These are phyloP conservation scores for Daldinia childiae DNA, from an alignment of 495 filamentous ascomycete species.

Conservation along the genomic window DNA sequence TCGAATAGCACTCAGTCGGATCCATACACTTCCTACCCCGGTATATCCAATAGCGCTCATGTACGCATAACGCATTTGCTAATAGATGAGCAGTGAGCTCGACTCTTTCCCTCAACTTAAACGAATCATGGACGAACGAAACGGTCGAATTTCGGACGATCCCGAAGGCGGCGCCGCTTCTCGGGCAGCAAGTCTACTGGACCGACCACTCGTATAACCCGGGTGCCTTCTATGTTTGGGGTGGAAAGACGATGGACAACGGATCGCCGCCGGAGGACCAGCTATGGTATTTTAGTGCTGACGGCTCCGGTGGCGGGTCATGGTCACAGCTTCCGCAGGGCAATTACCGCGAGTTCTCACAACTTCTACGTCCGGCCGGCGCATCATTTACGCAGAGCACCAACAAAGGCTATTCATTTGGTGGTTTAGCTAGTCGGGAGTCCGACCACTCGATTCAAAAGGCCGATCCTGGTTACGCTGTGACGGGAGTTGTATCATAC, in stretches of 20 bases:
- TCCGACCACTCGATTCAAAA: conserved; percentile 42
- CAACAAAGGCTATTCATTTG: conserved; percentile 42
- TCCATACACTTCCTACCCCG: conserved; percentile 30
- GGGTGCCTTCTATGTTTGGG: conserved; percentile 50
- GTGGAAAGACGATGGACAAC: conserved; percentile 39
- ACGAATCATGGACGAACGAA: conserved; percentile 48
- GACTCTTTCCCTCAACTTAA: conserved; percentile 52
- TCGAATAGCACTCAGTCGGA: conserved; percentile 29
- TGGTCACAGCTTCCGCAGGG: conserved; percentile 47
- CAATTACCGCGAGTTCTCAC: conserved; percentile 39
- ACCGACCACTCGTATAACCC: conserved; percentile 34
- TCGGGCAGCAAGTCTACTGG: conserved; percentile 46
- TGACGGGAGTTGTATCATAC: conserved; percentile 47
- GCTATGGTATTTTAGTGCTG: conserved; percentile 49
- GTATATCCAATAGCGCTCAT: conserved; percentile 8
- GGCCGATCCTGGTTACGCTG: conserved; percentile 35
- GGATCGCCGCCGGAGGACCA: conserved; percentile 29
- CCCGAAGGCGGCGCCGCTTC: conserved; percentile 33
- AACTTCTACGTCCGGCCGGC: conserved; percentile 30
- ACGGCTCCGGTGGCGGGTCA: conserved; percentile 48
- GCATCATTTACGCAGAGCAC: conserved; percentile 35
- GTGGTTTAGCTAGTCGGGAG: conserved; percentile 41
- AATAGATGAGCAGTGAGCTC: conserved; percentile 41
- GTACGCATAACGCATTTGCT: conserved; percentile 1
- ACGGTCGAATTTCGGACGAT: conserved; percentile 44